These are phyloP conservation scores for Limnanthes douglasii DNA, from an alignment of 345 rosid genomes.

Conservation along the genomic window DNA sequence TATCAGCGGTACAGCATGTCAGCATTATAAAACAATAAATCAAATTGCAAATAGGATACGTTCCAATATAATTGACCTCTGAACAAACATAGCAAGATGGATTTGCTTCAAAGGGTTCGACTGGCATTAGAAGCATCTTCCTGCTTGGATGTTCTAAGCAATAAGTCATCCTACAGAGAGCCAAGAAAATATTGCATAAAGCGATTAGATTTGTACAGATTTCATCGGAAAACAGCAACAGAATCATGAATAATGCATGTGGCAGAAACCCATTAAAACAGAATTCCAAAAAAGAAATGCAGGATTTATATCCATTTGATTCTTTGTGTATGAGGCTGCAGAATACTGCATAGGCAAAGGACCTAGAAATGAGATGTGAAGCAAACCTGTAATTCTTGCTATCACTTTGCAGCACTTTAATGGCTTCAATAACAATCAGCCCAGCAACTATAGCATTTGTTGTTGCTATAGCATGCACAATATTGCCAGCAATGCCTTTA, in stretches of 20 bases:
- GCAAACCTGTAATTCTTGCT: constrained; percentile 51
- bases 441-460: constrained; percentile 96
- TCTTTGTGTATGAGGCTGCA: too few relatives aligned
- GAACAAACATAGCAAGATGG: constrained; percentile 95
- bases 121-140: constrained; percentile 96
- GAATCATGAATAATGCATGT: neutral
- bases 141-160: constrained; percentile 76
- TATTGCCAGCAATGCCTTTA: constrained; percentile 98
- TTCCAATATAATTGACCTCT: constrained; percentile 27
- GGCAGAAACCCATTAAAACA: neutral
- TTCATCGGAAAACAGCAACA: too few relatives aligned
- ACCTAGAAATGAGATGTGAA: constrained; percentile 6
- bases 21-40: constrained; percentile 6
- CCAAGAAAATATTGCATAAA: constrained; percentile 5
- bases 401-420: constrained; percentile 77
- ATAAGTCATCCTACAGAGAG: constrained; percentile 67
- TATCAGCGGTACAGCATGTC: constrained; percentile 9
- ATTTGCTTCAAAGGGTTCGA: constrained; percentile 87
- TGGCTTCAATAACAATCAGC: constrained; percentile 91
- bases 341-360: too few relatives aligned
- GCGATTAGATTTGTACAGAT: neutral
- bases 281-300: neutral
- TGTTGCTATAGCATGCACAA: constrained; percentile 97
- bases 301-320: neutral
- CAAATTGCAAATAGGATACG: constrained; percentile 3